A percentile compares a stretch with the other conserved stretches of the same genome.
Evolutionary conservation across 106 monocot genomes (phyloP).

Genomic region (Chionographis japonica): DNA sequence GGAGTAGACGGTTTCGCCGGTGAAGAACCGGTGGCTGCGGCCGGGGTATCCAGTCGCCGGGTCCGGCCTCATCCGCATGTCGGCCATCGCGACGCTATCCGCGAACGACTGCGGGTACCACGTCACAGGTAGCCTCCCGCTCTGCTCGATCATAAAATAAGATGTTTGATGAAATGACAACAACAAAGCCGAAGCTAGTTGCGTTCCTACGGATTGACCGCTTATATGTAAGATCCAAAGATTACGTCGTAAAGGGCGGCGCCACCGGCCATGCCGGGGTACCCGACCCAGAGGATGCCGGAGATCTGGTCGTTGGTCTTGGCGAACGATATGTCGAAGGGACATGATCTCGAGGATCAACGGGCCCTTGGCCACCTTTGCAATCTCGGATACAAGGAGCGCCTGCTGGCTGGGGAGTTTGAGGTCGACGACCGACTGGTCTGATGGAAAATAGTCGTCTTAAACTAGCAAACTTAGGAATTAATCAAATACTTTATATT

Average conservation of each 20-base stretch:
- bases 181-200: background rate
- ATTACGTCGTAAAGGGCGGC: slow-evolving; percentile 76
- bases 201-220: slow-evolving; percentile 11
- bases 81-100: slow-evolving; percentile 70
- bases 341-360: slow-evolving; percentile 94
- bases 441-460: too few relatives aligned
- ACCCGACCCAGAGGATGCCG: slow-evolving; percentile 86
- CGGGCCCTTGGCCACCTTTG: slow-evolving; percentile 73
- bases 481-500: too few relatives aligned
- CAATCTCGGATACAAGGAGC: slow-evolving; percentile 50
- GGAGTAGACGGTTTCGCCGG: slow-evolving; percentile 61
- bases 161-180: background rate
- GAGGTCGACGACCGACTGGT: too few relatives aligned
- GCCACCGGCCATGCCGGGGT: slow-evolving; percentile 86
- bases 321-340: slow-evolving; percentile 72
- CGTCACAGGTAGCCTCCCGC: slow-evolving; percentile 83
- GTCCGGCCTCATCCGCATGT: slow-evolving; percentile 92
- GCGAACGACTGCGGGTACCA: slow-evolving; percentile 86
- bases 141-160: slow-evolving; percentile 1
- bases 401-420: slow-evolving; percentile 77
- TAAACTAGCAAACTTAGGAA: too few relatives aligned
- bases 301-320: slow-evolving; percentile 54
- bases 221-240: slow-evolving; percentile 74
- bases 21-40: slow-evolving; percentile 91
- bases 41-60: slow-evolving; percentile 67